Percentiles rank a stretch among this genome's conserved stretches.
Evolutionary conservation across 768 basidiomycete genomes (phyloP).

Genomic region (Udeniomyces megalosporus): DNA sequence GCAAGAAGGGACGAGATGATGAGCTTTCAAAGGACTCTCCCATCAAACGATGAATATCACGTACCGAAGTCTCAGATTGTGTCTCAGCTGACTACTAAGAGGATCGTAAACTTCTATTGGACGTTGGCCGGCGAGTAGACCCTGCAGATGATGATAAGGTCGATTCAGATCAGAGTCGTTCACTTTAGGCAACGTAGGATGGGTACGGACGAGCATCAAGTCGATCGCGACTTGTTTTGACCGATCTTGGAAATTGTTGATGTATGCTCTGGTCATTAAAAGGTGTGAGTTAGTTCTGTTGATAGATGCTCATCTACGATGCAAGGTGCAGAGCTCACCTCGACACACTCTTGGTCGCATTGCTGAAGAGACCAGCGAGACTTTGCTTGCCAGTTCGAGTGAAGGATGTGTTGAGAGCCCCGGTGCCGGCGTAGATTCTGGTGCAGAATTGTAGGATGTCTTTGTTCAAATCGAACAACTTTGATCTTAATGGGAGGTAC

Average conservation of each 20-base stretch:
- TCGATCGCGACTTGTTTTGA: constrained; percentile 89
- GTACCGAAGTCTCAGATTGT: constrained; percentile 52
- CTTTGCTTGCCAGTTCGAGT: constrained; percentile 90
- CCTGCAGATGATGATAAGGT: constrained; percentile 36
- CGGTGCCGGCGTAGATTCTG: constrained; percentile 71
- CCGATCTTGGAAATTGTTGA: constrained; percentile 94
- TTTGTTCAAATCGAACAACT: background rate
- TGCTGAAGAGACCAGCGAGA: constrained; percentile 79
- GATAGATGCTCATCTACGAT: background rate
- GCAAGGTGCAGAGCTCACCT: constrained; percentile 19
- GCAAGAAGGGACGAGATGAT: background rate
- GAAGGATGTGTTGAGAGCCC: constrained; percentile 81
- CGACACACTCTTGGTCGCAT: constrained; percentile 77
- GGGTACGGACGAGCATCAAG: constrained; percentile 61
- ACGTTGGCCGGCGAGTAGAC: constrained; percentile 73
- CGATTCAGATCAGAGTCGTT: background rate
- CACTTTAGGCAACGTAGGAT: background rate
- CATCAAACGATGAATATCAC: constrained; percentile 13
- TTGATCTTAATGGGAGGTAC: too few relatives aligned
- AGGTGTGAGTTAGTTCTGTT: background rate
- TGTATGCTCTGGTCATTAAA: constrained; percentile 81
- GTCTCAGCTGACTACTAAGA: constrained; percentile 70
- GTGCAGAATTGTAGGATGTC: too few relatives aligned
- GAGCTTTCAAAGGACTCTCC: too few relatives aligned
- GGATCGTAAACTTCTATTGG: constrained; percentile 88